These are phyloP conservation scores for Coniochaeta hoffmannii DNA, from an alignment of 2,329 filamentous ascomycete genomes.

Conservation along the genomic window DNA sequence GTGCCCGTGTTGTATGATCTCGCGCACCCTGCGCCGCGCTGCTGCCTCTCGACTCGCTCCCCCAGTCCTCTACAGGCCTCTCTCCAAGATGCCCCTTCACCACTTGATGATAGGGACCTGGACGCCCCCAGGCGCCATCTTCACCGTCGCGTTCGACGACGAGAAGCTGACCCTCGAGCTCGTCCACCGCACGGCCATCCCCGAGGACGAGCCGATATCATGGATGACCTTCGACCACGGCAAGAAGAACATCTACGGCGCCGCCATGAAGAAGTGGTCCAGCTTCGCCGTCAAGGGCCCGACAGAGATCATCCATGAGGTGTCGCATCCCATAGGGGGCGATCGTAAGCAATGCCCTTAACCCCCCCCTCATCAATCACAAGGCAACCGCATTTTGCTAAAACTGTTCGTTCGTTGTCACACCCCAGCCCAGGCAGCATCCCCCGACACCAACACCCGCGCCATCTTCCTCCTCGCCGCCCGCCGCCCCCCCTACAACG, in stretches of 20 bases:
- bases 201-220: slow-evolving; percentile 78
- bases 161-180: slow-evolving; percentile 66
- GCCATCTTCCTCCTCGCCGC: slow-evolving; percentile 85
- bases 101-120: slow-evolving; percentile 90
- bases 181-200: slow-evolving; percentile 74
- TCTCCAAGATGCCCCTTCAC: slow-evolving; percentile 61
- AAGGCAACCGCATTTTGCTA: not conserved
- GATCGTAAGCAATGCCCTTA: slow-evolving; percentile 58
- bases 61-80: slow-evolving; percentile 5
- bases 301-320: slow-evolving; percentile 66
- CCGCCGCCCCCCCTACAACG: slow-evolving; percentile 66
- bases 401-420: no score
- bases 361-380: not conserved
- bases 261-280: slow-evolving; percentile 90
- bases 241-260: slow-evolving; percentile 79
- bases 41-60: not conserved
- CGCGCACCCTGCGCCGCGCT: not conserved
- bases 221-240: slow-evolving; percentile 89
- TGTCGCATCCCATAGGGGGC: slow-evolving; percentile 67
- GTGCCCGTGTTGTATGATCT: not conserved
- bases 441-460: slow-evolving; percentile 68
- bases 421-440: slow-evolving; percentile 55
- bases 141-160: slow-evolving; percentile 83
- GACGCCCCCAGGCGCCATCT: slow-evolving; percentile 84
- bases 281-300: slow-evolving; percentile 72